Percentiles rank a stretch among this genome's conserved stretches.
phyloP scores from a whole-genome alignment of 1,284 basidiomycete genomes.

The Cutaneotrichosporon spelunceum region DNA sequence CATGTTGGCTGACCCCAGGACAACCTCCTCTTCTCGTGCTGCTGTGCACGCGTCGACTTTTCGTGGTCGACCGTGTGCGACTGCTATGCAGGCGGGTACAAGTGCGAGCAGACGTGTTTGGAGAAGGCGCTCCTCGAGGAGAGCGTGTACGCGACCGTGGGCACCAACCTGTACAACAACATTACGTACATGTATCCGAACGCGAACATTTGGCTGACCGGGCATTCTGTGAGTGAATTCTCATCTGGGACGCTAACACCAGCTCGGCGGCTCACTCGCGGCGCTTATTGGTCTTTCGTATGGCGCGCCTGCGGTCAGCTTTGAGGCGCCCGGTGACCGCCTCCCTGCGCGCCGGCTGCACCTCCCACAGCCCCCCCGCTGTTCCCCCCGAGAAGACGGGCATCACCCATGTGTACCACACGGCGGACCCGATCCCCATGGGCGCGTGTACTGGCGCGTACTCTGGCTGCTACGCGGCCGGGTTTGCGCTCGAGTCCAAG shows the following conservation, averaged over 20 bases:
- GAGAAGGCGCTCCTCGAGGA: slow-evolving; percentile 76
- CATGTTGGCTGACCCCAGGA: slow-evolving; percentile 57
- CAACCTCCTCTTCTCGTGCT: slow-evolving; percentile 97
- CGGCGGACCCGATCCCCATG: slow-evolving; percentile 55
- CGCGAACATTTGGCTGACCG: slow-evolving; percentile 87
- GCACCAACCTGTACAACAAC: slow-evolving; percentile 90
- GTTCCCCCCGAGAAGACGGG: slow-evolving; percentile 46
- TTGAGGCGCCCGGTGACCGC: slow-evolving; percentile 87
- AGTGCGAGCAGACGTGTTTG: slow-evolving; percentile 79
- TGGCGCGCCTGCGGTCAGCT: slow-evolving; percentile 82
- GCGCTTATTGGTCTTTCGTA: slow-evolving; percentile 87
- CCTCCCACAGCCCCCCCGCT: slow-evolving; percentile 64
- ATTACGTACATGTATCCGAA: slow-evolving; percentile 89
- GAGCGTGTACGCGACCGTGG: slow-evolving; percentile 68
- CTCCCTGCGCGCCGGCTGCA: slow-evolving; percentile 82
- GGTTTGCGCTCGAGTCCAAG: slow-evolving; percentile 50
- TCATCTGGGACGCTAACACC: too few species aligned
- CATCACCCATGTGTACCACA: slow-evolving; percentile 60
- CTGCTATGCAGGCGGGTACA: slow-evolving; percentile 77
- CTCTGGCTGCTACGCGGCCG: slow-evolving; percentile 52
- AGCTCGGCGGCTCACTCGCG: slow-evolving; percentile 78
- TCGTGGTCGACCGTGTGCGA: slow-evolving; percentile 93
- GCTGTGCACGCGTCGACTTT: slow-evolving; percentile 91
- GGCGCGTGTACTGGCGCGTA: slow-evolving; percentile 53
- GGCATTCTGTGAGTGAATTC: slow-evolving; percentile 66